phyloP scores from a whole-genome alignment of 2,329 filamentous ascomycete species.

The Cladosporium velox region DNA sequence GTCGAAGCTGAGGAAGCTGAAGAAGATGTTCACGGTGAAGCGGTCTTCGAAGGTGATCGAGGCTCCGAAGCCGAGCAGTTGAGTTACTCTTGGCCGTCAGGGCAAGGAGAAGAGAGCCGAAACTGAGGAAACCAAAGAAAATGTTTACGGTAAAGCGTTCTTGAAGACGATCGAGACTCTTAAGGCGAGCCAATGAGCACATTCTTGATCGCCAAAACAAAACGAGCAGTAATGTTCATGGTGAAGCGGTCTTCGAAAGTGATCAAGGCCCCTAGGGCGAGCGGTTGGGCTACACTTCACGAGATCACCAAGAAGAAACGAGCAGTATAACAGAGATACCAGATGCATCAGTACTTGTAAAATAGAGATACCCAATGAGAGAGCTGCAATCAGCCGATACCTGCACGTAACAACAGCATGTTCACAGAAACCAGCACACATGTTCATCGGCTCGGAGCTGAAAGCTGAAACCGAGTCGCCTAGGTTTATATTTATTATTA shows the following conservation, averaged over 20 bases:
- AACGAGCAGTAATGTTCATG: neutral
- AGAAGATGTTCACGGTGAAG: slow-evolving; percentile 40
- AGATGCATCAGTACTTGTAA: neutral
- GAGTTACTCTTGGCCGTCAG: slow-evolving; percentile 25
- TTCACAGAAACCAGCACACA: neutral
- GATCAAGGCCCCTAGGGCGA: too few species aligned
- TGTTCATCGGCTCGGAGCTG: neutral
- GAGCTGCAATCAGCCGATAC: neutral
- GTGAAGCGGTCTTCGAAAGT: too few species aligned
- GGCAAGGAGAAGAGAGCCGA: slow-evolving; percentile 39
- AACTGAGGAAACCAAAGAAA: slow-evolving; percentile 37
- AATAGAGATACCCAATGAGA: slow-evolving; percentile 6
- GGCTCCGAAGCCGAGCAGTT: neutral
- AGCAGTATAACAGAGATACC: neutral
- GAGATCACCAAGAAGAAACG: neutral
- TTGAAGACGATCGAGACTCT: slow-evolving; percentile 16
- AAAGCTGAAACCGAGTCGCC: slow-evolving; percentile 10
- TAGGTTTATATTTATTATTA: slow-evolving; percentile 1
- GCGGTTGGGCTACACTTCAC: too few species aligned
- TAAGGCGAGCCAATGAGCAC: neutral
- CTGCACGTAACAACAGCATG: neutral
- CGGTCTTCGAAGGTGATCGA: slow-evolving; percentile 25
- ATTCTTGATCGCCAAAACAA: neutral
- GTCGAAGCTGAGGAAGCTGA: slow-evolving; percentile 37
- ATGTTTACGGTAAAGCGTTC: slow-evolving; percentile 37